Base-by-base conservation (phyloP, 78 protist genomes). In the Isochrysis galbana region DNA sequence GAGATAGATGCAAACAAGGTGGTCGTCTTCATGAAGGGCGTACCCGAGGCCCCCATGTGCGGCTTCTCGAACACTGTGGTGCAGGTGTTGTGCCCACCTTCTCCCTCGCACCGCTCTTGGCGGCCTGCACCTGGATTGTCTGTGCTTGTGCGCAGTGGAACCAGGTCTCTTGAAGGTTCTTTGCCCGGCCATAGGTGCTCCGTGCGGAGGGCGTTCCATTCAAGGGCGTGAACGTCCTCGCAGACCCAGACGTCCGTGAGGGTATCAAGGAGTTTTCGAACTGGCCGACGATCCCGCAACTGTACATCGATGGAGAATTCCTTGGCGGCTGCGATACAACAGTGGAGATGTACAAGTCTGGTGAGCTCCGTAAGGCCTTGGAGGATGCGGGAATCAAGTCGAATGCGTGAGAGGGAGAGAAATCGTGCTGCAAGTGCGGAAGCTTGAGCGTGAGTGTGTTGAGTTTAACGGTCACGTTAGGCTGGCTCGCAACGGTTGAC, bases 251-350 rank as follows among this genome's bases (percentile, higher is more conserved):
- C 7, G 61, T 96, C 25, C 91, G 98, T 26, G 87, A 94, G 69
- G 96, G 94, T 44, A 48, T 96, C 39, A 97, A 97, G 82, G 91
- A 70, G 32, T 93, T 41, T 90, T 70, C 96, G 96, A 70, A 47
- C 39, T 98, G 99, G 99, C 99, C 97, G 77, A 98, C 99, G 29
- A 82, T 98, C 7, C 99, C 99, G 44, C 99, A 98, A 78, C 91
- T 98, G 77, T 98, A 82, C 90, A 41, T 97, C 80, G 61, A 94
- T 0, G 98, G 98, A 46, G 97, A 96, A 86, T 95, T 97, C 92
- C 92, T 97, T 10, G 99, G 99, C 47, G 99, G 99, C n/a, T 93
- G 94, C 22, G 99, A 98, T 80, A 92, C 95, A 5, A 0, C 93
- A 39, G 2, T 90, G 69, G 61, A 95, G 36, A 39, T 96, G 96